Evolutionary conservation across 139 green algal genomes (phyloP).

Genomic region (Coccomyxa sp.): DNA sequence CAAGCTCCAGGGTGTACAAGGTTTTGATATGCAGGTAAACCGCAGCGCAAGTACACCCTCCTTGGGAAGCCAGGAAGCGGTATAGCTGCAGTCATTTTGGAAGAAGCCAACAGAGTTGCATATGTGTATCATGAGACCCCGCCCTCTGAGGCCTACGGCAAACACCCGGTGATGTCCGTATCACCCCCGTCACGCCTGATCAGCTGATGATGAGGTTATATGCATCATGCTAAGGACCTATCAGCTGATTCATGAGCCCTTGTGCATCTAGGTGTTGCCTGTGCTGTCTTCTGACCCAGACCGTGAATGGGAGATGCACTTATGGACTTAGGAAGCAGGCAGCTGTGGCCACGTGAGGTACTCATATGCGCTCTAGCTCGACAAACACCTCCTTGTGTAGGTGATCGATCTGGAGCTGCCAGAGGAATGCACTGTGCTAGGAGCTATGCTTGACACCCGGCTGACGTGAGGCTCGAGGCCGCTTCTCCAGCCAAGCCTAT

Average conservation of each 20-base stretch:
- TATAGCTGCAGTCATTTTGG: constrained; percentile 52
- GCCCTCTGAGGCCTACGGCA: constrained; percentile 21
- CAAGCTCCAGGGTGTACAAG: not conserved
- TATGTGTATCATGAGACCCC: constrained; percentile 52
- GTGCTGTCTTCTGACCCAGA: too few species aligned
- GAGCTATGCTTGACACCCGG: constrained; percentile 39
- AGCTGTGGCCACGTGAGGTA: not conserved
- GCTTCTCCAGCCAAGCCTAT: too few species aligned
- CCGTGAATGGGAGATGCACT: not conserved
- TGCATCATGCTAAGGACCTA: too few species aligned
- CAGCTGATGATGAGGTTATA: too few species aligned
- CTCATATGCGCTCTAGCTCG: too few species aligned
- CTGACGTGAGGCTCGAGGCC: too few species aligned
- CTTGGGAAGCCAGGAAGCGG: constrained; percentile 26
- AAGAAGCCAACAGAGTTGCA: constrained; percentile 46
- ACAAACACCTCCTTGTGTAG: constrained; percentile 19
- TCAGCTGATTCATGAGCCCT: constrained; percentile 7
- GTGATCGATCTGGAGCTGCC: constrained; percentile 56
- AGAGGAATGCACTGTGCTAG: constrained; percentile 31
- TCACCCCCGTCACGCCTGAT: too few species aligned
- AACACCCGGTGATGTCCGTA: too few species aligned
- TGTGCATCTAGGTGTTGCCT: too few species aligned
- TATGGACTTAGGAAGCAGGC: not conserved
- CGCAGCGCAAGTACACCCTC: constrained; percentile 60
- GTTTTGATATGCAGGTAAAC: constrained; percentile 39